Base-by-base conservation (phyloP, 768 basidiomycete species). In the Russula sp. region DNA sequence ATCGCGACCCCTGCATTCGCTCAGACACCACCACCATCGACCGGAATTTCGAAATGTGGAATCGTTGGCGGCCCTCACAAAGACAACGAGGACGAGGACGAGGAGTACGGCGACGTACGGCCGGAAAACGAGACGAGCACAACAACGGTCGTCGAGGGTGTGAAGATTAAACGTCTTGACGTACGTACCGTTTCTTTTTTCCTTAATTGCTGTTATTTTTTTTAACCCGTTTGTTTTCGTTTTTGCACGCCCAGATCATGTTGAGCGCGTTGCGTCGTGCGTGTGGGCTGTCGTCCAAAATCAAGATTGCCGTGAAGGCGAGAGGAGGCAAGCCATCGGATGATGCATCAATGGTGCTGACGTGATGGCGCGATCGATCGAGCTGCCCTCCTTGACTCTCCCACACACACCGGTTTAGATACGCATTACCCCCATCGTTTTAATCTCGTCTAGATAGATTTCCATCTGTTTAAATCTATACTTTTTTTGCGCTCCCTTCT, bases 261-360 rank as follows among this genome's bases (percentile, higher is more conserved):
- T 43, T 62, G 36, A 38, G 50, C 13, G 61, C 49, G 29, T 25
- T 62, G 36, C 49, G 56, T 45, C 61, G 50, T 14, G 61, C 50
- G 16, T 46, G 42, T 47, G 35, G 50, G 38, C 45, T 58, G 11
- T 48, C 50, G 10, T 11, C 43, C 2, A 13, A 10, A 20, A 3
- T 29, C 1, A 29, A 29, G 25, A 29, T 29, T 29, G 25, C 25
- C 25, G 25, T 29, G 25, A 29, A 29, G 25, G 25, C 25, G 25
- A 3, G 25, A 29, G 25, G 36, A 50, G 20, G 18, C 50, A 49
- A 20, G 29, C 22, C 18, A 45, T 32, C 32, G n/a, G 32, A 11
- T 7, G 32, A 11, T 7, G 32, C 29, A 34, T 43, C 29, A 42
- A 43, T 20, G n/a, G n/a, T n/a, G 41, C 32, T 45, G 32, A 56